phyloP scores from a whole-genome alignment of 1,284 basidiomycete species.

The Naganishia sp. region DNA sequence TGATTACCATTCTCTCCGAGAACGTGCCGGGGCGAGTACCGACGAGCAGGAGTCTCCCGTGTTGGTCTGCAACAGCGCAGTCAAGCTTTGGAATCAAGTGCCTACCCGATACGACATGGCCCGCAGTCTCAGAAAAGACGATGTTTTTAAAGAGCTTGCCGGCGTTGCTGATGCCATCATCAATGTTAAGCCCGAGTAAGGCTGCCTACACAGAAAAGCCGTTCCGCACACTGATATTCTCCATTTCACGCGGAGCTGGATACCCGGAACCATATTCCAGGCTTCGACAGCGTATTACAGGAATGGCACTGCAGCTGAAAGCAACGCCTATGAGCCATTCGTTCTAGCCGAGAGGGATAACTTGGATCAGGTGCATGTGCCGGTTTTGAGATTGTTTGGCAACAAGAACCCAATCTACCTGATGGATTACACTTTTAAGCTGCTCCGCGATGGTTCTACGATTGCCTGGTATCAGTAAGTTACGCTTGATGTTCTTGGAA shows the following conservation, averaged over 20 bases:
- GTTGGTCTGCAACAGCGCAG: not conserved
- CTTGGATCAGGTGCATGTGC: not conserved
- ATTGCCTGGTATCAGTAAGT: slow-evolving; percentile 21
- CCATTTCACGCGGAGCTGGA: not conserved
- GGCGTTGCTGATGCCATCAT: slow-evolving; percentile 14
- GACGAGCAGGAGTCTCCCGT: not conserved
- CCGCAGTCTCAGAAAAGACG: not conserved
- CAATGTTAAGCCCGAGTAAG: slow-evolving; percentile 8
- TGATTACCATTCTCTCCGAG: not conserved
- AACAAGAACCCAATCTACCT: not conserved
- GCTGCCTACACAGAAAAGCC: no score
- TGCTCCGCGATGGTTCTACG: not conserved
- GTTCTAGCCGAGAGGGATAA: not conserved
- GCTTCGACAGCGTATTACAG: not conserved
- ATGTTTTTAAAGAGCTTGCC: slow-evolving; percentile 1
- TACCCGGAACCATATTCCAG: slow-evolving; percentile 1
- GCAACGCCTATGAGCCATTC: not conserved
- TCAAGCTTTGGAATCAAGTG: slow-evolving; percentile 5
- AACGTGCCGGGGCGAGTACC: not conserved
- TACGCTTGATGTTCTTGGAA: not conserved
- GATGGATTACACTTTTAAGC: not conserved
- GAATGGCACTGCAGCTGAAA: not conserved
- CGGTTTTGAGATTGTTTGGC: not conserved
- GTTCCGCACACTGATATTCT: no score
- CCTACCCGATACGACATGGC: slow-evolving; percentile 15